These are phyloP conservation scores for Spongiforma sp. DNA, from an alignment of 1,284 basidiomycete genomes.

Conservation along the genomic window DNA sequence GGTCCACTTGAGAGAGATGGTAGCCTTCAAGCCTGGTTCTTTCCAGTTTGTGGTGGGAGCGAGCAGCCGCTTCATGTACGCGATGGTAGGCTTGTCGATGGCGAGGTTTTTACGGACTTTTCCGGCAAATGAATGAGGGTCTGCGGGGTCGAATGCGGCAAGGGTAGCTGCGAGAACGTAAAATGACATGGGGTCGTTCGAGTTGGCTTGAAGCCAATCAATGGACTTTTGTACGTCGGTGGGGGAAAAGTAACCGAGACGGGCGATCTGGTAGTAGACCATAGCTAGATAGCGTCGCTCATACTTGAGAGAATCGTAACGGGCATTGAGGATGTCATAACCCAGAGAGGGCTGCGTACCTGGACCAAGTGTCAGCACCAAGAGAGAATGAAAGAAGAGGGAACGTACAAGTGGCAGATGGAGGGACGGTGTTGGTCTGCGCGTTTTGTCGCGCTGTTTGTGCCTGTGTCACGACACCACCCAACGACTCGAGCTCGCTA, in stretches of 20 bases:
- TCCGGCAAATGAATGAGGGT: slow-evolving; percentile 53
- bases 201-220: slow-evolving; percentile 68
- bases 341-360: slow-evolving; percentile 56
- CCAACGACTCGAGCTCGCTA: slow-evolving; percentile 64
- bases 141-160: slow-evolving; percentile 70
- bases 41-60: slow-evolving; percentile 64
- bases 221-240: slow-evolving; percentile 64
- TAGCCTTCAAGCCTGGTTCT: slow-evolving; percentile 77
- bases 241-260: slow-evolving; percentile 64
- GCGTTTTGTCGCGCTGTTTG: slow-evolving; percentile 65
- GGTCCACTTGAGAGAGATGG: slow-evolving; percentile 85
- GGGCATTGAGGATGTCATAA: slow-evolving; percentile 65
- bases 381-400: not conserved
- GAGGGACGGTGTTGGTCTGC: slow-evolving; percentile 60
- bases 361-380: slow-evolving; percentile 27
- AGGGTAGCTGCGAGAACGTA: slow-evolving; percentile 77
- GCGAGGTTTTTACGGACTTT: slow-evolving; percentile 51
- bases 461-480: slow-evolving; percentile 55
- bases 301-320: slow-evolving; percentile 72
- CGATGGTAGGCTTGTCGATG: slow-evolving; percentile 49
- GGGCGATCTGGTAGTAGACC: slow-evolving; percentile 64
- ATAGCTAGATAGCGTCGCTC: slow-evolving; percentile 72
- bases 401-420: slow-evolving; percentile 55
- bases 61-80: slow-evolving; percentile 64
- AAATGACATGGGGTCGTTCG: slow-evolving; percentile 69